Conservation (phyloP, 2,329 filamentous ascomycete genomes). For the Diplodia sapinea region DNA sequence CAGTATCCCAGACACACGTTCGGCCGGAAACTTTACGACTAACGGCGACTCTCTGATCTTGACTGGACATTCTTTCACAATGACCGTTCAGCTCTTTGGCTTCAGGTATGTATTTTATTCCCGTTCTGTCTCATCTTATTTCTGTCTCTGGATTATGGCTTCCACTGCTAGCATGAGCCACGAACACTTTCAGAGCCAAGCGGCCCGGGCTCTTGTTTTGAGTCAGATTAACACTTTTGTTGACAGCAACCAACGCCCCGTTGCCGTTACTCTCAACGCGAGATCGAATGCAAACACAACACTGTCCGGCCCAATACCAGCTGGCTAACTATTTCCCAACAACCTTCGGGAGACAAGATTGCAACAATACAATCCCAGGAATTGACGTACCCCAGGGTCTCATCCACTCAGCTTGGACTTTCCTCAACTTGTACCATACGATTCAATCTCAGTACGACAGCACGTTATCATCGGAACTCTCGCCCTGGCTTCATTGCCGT, state of each 20-base stretch:
- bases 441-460: not conserved
- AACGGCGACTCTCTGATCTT: not conserved
- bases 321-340: not conserved
- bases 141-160: not conserved
- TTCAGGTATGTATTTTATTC: not conserved
- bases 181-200: not conserved
- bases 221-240: not conserved
- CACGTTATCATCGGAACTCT: not conserved
- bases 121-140: not conserved
- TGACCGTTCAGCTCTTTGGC: not conserved
- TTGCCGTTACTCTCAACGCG: not conserved
- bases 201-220: too few relatives aligned
- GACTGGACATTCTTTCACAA: not conserved
- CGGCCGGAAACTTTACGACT: not conserved
- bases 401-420: not conserved
- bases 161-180: not conserved
- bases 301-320: not conserved
- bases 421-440: not conserved
- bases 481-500: not conserved
- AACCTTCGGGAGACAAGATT: not conserved
- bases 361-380: not conserved
- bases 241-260: conserved; percentile 6
- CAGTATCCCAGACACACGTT: not conserved
- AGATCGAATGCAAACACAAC: not conserved
- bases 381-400: not conserved